Evolutionary conservation across 306 rosid genomes (phyloP), one percentile per base, ranked within the genome.

Genomic region (Rosa rugosa): DNA sequence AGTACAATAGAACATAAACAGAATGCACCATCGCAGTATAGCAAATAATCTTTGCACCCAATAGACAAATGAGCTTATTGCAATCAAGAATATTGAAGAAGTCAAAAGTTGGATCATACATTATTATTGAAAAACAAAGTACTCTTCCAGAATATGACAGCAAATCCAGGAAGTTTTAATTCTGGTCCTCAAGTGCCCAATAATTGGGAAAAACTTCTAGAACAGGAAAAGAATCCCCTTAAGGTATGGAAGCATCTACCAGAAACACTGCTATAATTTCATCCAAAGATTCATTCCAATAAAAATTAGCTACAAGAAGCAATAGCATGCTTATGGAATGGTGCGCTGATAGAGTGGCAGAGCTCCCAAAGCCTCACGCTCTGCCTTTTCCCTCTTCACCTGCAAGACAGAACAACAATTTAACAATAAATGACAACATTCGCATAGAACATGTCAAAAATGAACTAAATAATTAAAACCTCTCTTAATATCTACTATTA

Each of bases 351-450:
- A 93, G 22, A 95, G 86, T 14, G 97, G 99, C 85, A 95, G 85
- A 72, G 93, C 99, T 85, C 99, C 98, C 91, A 95, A 89, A 68
- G 92, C 88, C 78, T 90, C 97, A 10, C 97, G 97, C 85, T 95
- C 99, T 67, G 88, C 89, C 60, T 76, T 91, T 85, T 95, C 99
- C 82, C 47, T 87, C 91, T 95, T 95, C 82, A 95, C 98, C 99
- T 95, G 91, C 75, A 83, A 83, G 82, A 68, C 11, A 41, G 36
- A 50, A 38, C 78, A 22, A 20, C 53, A 47, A 11, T 11, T 2
- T 3, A 47, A n/a, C 65, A 75, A 31, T 13, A 57, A 8, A 67
- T 12, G 31, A 69, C 41, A 66, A 51, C 65, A 49, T 0, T 20
- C 5, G 47, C 20, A 5, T 23, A 17, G 3, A 42, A 59, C 49